These are phyloP conservation scores for Zoysia matrella DNA, from an alignment of 202 grass and related monocot genomes.

Conservation along the genomic window DNA sequence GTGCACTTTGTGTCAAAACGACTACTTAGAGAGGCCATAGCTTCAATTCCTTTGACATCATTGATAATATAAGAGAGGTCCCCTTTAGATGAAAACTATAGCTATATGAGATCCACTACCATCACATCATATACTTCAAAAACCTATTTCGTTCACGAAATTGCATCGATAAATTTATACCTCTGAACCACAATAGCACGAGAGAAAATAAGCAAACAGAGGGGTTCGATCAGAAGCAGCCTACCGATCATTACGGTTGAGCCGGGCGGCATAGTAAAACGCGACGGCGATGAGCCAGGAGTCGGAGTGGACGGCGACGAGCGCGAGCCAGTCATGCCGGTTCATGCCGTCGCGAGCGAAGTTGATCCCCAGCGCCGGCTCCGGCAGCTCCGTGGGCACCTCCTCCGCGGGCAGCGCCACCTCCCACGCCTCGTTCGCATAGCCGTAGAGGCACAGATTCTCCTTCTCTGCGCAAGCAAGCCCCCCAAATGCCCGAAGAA, in stretches of 20 bases:
- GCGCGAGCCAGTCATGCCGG: too few relatives aligned
- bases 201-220: conserved; percentile 2
- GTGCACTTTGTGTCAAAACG: conserved; percentile 2
- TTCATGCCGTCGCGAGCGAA: too few relatives aligned
- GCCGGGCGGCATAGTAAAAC: conserved; percentile 80
- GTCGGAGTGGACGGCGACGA: conserved; percentile 32
- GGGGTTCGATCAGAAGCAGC: background rate
- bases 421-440: conserved; percentile 43
- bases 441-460: conserved; percentile 87
- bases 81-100: background rate
- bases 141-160: background rate
- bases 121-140: background rate
- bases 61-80: background rate
- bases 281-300: conserved; percentile 94
- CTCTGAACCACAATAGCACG: background rate
- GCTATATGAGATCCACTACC: background rate
- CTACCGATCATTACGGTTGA: conserved; percentile 86
- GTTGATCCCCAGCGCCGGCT: too few relatives aligned
- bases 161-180: background rate
- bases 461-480: conserved; percentile 69
- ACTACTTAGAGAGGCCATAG: background rate
- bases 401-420: too few relatives aligned
- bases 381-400: too few relatives aligned
- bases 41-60: background rate
- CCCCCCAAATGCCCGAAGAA: background rate